These are phyloP conservation scores for Phytophthora quininea DNA, from an alignment of 352 stramenopile species.

Conservation along the genomic window DNA sequence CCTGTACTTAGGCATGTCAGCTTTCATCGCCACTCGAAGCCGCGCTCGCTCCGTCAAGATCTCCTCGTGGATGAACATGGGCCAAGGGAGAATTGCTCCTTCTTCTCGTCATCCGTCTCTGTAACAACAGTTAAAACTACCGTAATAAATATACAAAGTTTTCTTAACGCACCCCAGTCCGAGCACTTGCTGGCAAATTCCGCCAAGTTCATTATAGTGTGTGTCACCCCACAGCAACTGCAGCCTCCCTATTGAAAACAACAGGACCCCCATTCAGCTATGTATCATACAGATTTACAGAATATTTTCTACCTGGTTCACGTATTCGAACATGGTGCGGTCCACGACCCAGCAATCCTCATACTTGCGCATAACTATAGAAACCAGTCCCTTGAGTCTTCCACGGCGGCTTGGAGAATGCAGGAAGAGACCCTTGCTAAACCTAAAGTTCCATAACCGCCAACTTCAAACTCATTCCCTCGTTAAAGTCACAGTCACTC, in stretches of 20 bases:
- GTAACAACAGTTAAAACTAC: slow-evolving; percentile 17
- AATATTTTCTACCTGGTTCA: slow-evolving; percentile 67
- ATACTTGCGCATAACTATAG: slow-evolving; percentile 61
- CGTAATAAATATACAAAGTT: neutral
- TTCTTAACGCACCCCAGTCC: slow-evolving; percentile 68
- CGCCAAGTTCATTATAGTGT: slow-evolving; percentile 87
- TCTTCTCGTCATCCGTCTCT: slow-evolving; percentile 92
- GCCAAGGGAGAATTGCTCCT: slow-evolving; percentile 89
- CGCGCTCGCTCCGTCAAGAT: slow-evolving; percentile 92
- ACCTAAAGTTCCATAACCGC: slow-evolving; percentile 23
- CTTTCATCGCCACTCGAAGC: slow-evolving; percentile 85
- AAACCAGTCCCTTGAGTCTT: slow-evolving; percentile 10
- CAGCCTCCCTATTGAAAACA: slow-evolving; percentile 67
- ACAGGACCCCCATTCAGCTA: neutral
- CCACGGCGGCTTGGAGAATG: slow-evolving; percentile 17
- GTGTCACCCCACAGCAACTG: slow-evolving; percentile 91
- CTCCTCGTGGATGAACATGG: slow-evolving; percentile 91
- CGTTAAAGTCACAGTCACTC: slow-evolving; percentile 2
- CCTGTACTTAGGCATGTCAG: slow-evolving; percentile 72
- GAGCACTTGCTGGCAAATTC: slow-evolving; percentile 89
- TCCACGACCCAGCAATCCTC: slow-evolving; percentile 91
- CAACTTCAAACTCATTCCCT: slow-evolving; percentile 13
- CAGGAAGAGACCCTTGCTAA: too few relatives aligned
- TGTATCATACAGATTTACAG: too few relatives aligned
- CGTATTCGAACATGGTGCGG: slow-evolving; percentile 95